Percentiles rank a stretch among this genome's conserved stretches.
phyloP scores from a whole-genome alignment of 2,329 filamentous ascomycete species.

The Talaromyces verruculosus region DNA sequence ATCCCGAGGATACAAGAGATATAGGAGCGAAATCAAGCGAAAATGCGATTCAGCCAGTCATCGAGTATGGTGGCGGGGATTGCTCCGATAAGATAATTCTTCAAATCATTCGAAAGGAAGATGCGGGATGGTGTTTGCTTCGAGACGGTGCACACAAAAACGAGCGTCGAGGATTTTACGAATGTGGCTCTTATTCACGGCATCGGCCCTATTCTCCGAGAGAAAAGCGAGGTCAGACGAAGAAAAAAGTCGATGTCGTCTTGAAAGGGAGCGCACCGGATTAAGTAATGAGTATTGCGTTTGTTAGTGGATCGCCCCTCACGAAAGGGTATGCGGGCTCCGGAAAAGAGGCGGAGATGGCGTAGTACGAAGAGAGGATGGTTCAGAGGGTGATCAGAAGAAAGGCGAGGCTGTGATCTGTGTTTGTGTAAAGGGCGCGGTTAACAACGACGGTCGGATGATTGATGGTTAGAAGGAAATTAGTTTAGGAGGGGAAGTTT shows the following conservation, averaged over 20 bases:
- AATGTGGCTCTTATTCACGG: background rate
- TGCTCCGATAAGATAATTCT: constrained; percentile 12
- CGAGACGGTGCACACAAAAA: background rate
- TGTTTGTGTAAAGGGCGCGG: background rate
- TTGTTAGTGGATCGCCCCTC: constrained; percentile 15
- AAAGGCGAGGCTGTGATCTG: background rate
- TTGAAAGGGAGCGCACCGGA: constrained; percentile 9
- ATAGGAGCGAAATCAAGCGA: background rate
- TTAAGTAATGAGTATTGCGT: constrained; percentile 16
- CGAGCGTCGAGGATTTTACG: background rate
- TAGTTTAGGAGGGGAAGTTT: background rate
- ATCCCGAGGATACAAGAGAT: background rate
- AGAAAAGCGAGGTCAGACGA: constrained; percentile 2
- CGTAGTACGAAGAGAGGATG: background rate
- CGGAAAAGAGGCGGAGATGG: constrained; percentile 4
- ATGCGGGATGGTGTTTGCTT: background rate
- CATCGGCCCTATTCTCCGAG: constrained; percentile 16
- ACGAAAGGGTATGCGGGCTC: constrained; percentile 7
- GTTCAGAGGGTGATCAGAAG: background rate
- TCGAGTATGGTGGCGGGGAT: constrained; percentile 13
- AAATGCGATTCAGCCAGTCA: constrained; percentile 6
- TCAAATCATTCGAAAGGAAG: background rate
- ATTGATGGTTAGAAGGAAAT: background rate
- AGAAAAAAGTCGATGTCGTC: constrained; percentile 12
- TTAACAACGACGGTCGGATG: background rate